Conservation (phyloP, 768 basidiomycete genomes). For the Gymnopilus junonius region DNA sequence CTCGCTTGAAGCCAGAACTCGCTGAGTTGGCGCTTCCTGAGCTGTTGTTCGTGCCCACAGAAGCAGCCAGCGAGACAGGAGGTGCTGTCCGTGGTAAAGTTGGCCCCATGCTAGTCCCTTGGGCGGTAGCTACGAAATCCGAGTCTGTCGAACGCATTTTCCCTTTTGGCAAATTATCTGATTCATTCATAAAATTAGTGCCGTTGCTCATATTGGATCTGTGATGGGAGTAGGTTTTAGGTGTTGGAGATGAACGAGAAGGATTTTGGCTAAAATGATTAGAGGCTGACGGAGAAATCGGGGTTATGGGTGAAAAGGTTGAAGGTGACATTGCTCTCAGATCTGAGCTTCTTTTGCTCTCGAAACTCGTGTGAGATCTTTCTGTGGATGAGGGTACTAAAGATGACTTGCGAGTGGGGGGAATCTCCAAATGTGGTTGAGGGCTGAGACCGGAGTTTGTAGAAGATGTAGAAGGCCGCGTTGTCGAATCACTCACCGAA, state of each 20-base stretch:
- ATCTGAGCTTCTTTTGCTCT: slow-evolving; percentile 23
- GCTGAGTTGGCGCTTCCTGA: slow-evolving; percentile 23
- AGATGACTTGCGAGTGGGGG: slow-evolving; percentile 31
- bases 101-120: neutral
- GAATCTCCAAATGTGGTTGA: slow-evolving; percentile 14
- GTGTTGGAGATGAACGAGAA: slow-evolving; percentile 14
- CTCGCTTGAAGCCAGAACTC: slow-evolving; percentile 29
- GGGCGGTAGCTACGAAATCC: neutral
- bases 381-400: slow-evolving; percentile 22
- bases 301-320: neutral
- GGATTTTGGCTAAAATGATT: slow-evolving; percentile 1
- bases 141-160: slow-evolving; percentile 14
- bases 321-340: slow-evolving; percentile 12
- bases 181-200: slow-evolving; percentile 13
- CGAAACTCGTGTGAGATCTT: slow-evolving; percentile 17
- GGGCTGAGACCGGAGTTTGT: slow-evolving; percentile 13
- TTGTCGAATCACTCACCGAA: slow-evolving; percentile 23
- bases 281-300: neutral
- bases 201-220: slow-evolving; percentile 21
- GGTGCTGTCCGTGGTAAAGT: slow-evolving; percentile 6
- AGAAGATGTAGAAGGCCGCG: slow-evolving; percentile 27
- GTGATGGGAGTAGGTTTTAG: slow-evolving; percentile 10
- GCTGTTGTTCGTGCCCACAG: slow-evolving; percentile 25
- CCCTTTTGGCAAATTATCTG: slow-evolving; percentile 11
- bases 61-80: slow-evolving; percentile 23